These are phyloP conservation scores for Cucumis sativus DNA, from an alignment of 306 rosid species.

Conservation along the genomic window DNA sequence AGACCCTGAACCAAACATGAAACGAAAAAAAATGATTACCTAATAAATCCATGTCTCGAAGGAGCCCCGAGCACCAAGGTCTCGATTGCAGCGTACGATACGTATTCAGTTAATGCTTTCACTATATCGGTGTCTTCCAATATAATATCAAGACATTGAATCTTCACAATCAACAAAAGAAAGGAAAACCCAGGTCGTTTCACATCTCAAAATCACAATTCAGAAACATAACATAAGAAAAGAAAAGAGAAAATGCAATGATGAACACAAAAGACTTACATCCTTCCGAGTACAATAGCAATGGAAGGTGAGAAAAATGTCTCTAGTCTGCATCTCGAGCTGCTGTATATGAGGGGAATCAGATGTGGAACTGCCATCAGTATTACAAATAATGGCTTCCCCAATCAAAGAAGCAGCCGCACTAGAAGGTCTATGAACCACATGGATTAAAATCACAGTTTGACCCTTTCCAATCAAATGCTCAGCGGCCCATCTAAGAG, in stretches of 20 bases:
- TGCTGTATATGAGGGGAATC: slow-evolving; percentile 38
- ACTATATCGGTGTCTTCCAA: slow-evolving; percentile 69
- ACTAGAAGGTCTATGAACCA: slow-evolving; percentile 21
- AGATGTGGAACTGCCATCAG: slow-evolving; percentile 14
- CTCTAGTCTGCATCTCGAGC: slow-evolving; percentile 39
- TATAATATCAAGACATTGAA: slow-evolving; percentile 71
- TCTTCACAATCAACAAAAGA: slow-evolving; percentile 16
- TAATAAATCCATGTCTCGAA: slow-evolving; percentile 66
- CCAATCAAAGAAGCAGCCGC: slow-evolving; percentile 21
- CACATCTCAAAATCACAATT: neutral
- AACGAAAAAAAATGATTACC: slow-evolving; percentile 23
- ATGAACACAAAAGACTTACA: slow-evolving; percentile 23
- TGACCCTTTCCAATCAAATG: slow-evolving; percentile 48
- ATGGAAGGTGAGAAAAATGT: slow-evolving; percentile 62
- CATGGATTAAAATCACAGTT: slow-evolving; percentile 63
- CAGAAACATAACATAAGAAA: neutral
- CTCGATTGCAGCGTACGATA: slow-evolving; percentile 66
- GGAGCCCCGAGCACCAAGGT: slow-evolving; percentile 69
- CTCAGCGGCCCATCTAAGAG: slow-evolving; percentile 86
- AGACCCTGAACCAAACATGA: neutral
- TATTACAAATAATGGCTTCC: slow-evolving; percentile 37
- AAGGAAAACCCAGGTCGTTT: neutral
- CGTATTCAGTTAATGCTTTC: slow-evolving; percentile 66
- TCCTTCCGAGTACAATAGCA: slow-evolving; percentile 95
- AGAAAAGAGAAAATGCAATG: neutral